Evolutionary conservation across 805 yeast species (phyloP), one percentile per base, ranked within the genome.

Genomic region (Kuraishia capsulata): DNA sequence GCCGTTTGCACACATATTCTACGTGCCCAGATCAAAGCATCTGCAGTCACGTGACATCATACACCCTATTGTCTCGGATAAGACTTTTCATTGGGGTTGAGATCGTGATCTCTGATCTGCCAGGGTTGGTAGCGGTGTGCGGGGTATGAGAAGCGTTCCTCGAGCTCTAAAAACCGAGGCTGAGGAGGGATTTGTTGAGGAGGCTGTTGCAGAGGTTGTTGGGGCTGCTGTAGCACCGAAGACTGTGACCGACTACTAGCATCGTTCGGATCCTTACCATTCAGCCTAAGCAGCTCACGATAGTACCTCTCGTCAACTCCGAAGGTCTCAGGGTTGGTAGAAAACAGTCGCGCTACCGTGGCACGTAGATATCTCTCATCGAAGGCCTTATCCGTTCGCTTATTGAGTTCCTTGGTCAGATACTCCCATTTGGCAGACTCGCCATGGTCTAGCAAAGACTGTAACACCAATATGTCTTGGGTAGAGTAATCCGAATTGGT

Each of bases 391-490:
- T 76, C 76, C 1, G 74, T 68, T 18, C 64, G 62, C 44, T 76
- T 73, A 39, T 71, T 67, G 40, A 82, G 62, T 49, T 82, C 88
- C 29, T 67, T 59, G 11, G 84, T 66, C n/a, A 83, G 64, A 48
- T 64, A 78, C 35, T 67, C 62, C 82, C 87, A 78, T 50, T 82
- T 82, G 42, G 78, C 86, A 31, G 71, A 45, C 49, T 82, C 90
- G 1, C 81, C 87, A 32, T 72, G 78, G 50, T 82, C 89, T 6
- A 81, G 56, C n/a, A 76, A 46, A 14, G 52, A 52, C 47, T 71
- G 76, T 30, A 82, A 57, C 17, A 64, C 63, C 21, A 56, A 42
- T 5, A 73, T 67, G 54, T 81, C 87, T 13, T 71, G 74, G 1
- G 62, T 48, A 8, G 71, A 74, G 81, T 87, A 81, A 23, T 73